A percentile compares a stretch with the other conserved stretches of the same genome.
phyloP scores from a whole-genome alignment of 495 filamentous ascomycete genomes.

The Penicillium odoratum region DNA sequence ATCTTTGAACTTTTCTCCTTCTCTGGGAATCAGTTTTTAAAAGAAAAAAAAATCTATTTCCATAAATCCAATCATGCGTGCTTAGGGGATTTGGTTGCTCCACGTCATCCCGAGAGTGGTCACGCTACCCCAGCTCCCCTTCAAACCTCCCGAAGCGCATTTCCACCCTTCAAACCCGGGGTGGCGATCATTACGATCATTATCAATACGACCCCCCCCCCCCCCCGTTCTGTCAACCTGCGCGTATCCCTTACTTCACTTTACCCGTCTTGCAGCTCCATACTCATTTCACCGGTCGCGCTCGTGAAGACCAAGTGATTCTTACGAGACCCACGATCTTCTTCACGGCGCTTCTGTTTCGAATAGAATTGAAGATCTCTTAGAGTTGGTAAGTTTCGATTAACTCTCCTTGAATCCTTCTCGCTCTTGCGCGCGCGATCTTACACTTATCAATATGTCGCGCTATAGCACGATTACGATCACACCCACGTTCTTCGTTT shows the following conservation, averaged over 20 bases:
- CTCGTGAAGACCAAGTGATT: slow-evolving; percentile 17
- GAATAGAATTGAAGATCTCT: slow-evolving; percentile 19
- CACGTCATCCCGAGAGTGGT: slow-evolving; percentile 33
- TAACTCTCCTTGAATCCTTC: not conserved
- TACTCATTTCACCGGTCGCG: slow-evolving; percentile 29
- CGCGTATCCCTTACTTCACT: slow-evolving; percentile 2
- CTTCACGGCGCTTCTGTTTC: slow-evolving; percentile 20
- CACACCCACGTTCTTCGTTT: slow-evolving; percentile 10
- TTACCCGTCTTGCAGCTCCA: not conserved
- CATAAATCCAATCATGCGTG: slow-evolving; percentile 34
- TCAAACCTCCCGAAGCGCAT: slow-evolving; percentile 23
- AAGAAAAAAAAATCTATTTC: not conserved
- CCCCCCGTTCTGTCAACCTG: not conserved
- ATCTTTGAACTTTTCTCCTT: not conserved
- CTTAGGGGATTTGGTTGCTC: slow-evolving; percentile 36
- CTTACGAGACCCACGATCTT: slow-evolving; percentile 31
- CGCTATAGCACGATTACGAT: slow-evolving; percentile 28
- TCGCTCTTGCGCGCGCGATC: not conserved
- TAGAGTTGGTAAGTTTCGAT: slow-evolving; percentile 29
- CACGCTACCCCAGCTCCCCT: slow-evolving; percentile 35
- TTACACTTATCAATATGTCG: not conserved
- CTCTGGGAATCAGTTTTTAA: not conserved
- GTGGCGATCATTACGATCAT: slow-evolving; percentile 10
- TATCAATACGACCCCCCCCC: not conserved
- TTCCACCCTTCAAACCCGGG: slow-evolving; percentile 9